Percentiles rank a stretch among this genome's conserved stretches.
Evolutionary conservation across 495 filamentous ascomycete species (phyloP).

Genomic region (Xylaria telfairii): DNA sequence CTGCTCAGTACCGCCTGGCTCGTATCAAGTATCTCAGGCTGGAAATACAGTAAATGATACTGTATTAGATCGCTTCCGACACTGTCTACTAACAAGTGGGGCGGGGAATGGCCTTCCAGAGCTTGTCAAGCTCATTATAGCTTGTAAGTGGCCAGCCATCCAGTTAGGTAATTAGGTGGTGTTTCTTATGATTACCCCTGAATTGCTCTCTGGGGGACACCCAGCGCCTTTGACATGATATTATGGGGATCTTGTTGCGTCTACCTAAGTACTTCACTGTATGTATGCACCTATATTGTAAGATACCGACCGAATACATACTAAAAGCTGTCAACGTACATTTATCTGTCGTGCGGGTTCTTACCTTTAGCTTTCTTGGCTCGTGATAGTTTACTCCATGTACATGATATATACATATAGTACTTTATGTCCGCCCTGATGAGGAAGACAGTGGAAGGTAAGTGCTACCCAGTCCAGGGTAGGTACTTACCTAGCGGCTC

Average conservation of each 20-base stretch:
- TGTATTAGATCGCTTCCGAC: neutral
- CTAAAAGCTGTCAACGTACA: neutral
- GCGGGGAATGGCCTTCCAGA: neutral
- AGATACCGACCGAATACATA: neutral
- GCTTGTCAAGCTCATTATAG: neutral
- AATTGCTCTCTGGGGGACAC: neutral
- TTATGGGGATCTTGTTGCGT: neutral
- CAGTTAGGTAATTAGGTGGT: neutral
- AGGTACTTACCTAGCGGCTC: slow-evolving; percentile 3
- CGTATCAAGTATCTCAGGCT: neutral
- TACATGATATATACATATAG: neutral
- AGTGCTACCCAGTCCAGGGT: neutral
- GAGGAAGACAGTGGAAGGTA: too few species aligned
- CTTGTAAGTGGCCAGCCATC: neutral
- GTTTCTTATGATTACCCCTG: slow-evolving; percentile 11
- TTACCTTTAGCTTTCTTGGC: neutral
- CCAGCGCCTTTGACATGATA: neutral
- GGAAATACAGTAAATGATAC: neutral
- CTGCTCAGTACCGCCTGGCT: neutral
- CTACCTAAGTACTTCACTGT: neutral
- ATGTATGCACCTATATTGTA: neutral
- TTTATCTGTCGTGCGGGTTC: neutral
- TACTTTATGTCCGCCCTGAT: too few species aligned
- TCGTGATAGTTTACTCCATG: neutral
- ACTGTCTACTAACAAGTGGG: neutral